Base-by-base conservation (phyloP, 805 yeast species). In the Candida rishiriensis region DNA sequence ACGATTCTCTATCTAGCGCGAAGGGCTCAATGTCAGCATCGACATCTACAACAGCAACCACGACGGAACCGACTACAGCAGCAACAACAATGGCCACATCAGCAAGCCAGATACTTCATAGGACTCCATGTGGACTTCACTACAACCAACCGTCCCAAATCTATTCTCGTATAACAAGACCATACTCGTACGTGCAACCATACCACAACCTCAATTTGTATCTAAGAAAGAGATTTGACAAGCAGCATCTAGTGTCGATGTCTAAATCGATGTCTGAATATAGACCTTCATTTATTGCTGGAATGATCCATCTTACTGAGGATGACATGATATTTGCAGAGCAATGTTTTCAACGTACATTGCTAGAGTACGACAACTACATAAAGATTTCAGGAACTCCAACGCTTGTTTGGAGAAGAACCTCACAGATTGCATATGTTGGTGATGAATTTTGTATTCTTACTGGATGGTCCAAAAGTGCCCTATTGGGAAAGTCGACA, bases 271-370 rank as follows among this genome's bases (percentile, higher is more conserved):
- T 91, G 83, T 93, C 97, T 0, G 85, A 84, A 37, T 89, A 89
- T 57, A 69, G 98, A 51, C 97, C 98, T 2, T 81, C 90, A 11
- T 91, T 91, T 61, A 88, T 90, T 55, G 97, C 97, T 3, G 86
- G 95, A 55, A 87, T 95, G 34, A 85, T 87, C 56, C 81, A 93
- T 5, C 66, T 91, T 32, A 87, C 90, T 46, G 96, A 88, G 54
- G 95, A 87, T 35, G 99, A 91, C 62, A 72, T 90, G 64, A 85
- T 91, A 3, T 91, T 91, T 59, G 88, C 93, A 85, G 99, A 91
- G 60, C 95, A 91, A 67, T 87, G 96, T 55, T 91, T 90, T 67
- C 98, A 91, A 64, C 70, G 99, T 37, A 89, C 98, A 0, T 68
- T 91, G 32, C 68, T 91, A 36, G 96, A 95, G 48, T 91, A 89